Conservation (phyloP, 495 filamentous ascomycete species). For the Penicillium soppii region DNA sequence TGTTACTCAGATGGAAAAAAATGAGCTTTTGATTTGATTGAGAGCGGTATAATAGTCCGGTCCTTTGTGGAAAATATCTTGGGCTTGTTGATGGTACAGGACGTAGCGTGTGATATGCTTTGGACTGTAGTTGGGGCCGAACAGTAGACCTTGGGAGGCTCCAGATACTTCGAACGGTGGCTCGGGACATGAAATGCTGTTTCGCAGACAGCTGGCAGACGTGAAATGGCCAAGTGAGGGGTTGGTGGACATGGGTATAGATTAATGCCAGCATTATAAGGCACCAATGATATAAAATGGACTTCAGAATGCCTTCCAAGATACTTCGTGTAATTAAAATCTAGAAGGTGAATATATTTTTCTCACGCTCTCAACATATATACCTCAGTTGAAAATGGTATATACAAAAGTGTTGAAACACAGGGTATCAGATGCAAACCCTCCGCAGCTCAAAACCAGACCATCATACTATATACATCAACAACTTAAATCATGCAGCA, state of each 20-base stretch:
- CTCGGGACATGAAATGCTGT: neutral
- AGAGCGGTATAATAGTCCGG: neutral
- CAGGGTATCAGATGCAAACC: slow-evolving; percentile 18
- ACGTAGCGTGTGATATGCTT: neutral
- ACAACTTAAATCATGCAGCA: slow-evolving; percentile 1
- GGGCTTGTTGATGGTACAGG: neutral
- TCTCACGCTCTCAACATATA: slow-evolving; percentile 4
- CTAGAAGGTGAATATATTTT: neutral
- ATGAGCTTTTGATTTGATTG: neutral
- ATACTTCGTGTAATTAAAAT: neutral
- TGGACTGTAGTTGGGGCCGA: neutral
- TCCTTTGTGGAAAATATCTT: neutral
- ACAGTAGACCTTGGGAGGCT: neutral
- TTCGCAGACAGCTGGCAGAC: neutral
- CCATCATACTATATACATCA: neutral
- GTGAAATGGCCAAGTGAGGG: slow-evolving; percentile 1
- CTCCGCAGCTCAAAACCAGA: neutral
- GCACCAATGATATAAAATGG: neutral
- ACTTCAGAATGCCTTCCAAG: neutral
- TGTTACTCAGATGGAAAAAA: neutral
- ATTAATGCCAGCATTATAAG: slow-evolving; percentile 2
- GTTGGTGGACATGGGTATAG: neutral
- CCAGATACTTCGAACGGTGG: neutral
- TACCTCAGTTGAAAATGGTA: slow-evolving; percentile 18
- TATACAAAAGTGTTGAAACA: slow-evolving; percentile 23